A percentile compares a stretch with the other conserved stretches of the same genome.
phyloP scores from a whole-genome alignment of 305 asterid species.

The Fraxinus latifolia region DNA sequence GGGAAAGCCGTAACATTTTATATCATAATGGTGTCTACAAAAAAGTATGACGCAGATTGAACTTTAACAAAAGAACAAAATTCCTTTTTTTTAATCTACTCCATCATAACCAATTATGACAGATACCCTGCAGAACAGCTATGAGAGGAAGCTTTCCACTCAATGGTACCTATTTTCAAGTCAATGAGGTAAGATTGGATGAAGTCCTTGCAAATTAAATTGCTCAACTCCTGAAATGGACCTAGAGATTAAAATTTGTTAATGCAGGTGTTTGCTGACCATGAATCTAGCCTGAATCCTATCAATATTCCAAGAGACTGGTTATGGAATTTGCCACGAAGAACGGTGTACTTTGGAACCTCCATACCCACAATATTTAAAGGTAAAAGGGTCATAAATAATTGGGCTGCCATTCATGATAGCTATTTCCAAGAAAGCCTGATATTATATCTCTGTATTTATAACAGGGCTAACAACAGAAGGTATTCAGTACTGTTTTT shows the following conservation, averaged over 20 bases:
- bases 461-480: slow-evolving; percentile 66
- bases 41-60: not conserved
- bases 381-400: slow-evolving; percentile 44
- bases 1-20: slow-evolving; percentile 9
- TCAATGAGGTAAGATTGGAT: slow-evolving; percentile 63
- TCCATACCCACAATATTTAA: slow-evolving; percentile 86
- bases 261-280: slow-evolving; percentile 89
- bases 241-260: slow-evolving; percentile 21
- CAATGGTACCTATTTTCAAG: slow-evolving; percentile 89
- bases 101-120: not conserved
- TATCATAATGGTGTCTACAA: not conserved
- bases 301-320: slow-evolving; percentile 76
- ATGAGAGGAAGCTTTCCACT: slow-evolving; percentile 28
- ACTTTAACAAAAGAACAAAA: not conserved
- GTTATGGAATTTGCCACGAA: slow-evolving; percentile 83
- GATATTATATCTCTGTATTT: slow-evolving; percentile 23
- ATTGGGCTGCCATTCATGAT: not conserved
- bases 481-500: slow-evolving; percentile 84
- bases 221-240: slow-evolving; percentile 10
- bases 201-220: not conserved
- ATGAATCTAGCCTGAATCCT: slow-evolving; percentile 76
- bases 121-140: slow-evolving; percentile 26
- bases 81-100: not conserved
- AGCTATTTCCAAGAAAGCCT: slow-evolving; percentile 14
- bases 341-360: slow-evolving; percentile 92